Evolutionary conservation across 257 asterid genomes (phyloP), one percentile per base, ranked within the genome.

Genomic region (Phtheirospermum japonicum): DNA sequence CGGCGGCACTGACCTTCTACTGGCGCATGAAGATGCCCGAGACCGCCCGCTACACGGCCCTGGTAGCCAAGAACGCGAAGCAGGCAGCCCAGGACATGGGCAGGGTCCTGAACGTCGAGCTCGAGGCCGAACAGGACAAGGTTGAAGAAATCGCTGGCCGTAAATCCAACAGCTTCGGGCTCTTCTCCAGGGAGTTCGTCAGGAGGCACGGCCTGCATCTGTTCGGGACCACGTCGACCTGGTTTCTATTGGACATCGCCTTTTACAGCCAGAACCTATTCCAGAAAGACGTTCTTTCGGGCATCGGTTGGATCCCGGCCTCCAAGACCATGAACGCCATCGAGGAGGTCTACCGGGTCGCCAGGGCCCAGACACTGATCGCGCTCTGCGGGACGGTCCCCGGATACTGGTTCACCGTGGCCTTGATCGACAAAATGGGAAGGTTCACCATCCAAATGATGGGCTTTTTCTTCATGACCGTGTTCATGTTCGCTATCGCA

Each of bases 391-490:
- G 83, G 65, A 82, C 88, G 0, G 85, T 82, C 0, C 88, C 88
- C 0, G 88, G 88, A 0, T 82, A 82, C 65, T 82, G 88, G 88
- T 82, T 82, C 54, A 82, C 88, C 0, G 88, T 82, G 11, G 31
- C 65, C 4, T 62, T 82, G 18, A 82, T 82, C 18, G 85, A 79
- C 33, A 72, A 0, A 42, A 76, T 82, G 12, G 88, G 88, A 0
- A n/a, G 88, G n/a, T 82, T 76, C 48, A 65, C 79, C 0, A 82
- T 82, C 33, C 87, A 82, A 40, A 0, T 82, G 2, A 74, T 78
- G 87, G 87, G 87, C 0, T 82, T 82, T 55, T 79, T 70, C 70
- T 82, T 82, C 82, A 82, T 82, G 88, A 76, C 88, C 0, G 81
- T 79, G 5, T 82, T 82, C 30, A 82, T 79, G 88, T 74, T 82